Base-by-base conservation (phyloP, 2,329 filamentous ascomycete genomes). In the Cercospora sp. region DNA sequence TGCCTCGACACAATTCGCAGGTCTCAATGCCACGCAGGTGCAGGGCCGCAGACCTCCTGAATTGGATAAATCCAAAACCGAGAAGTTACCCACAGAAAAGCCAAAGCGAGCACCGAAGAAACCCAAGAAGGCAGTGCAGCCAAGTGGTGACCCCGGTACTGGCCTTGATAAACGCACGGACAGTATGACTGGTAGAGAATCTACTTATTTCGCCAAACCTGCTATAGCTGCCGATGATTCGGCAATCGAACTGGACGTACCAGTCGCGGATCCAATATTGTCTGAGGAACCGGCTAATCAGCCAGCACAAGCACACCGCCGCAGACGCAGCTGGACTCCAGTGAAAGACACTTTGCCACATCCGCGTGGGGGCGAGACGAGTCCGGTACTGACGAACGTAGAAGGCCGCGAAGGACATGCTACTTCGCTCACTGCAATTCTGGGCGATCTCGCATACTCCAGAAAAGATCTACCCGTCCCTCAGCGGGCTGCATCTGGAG, bases 321-420 rank as follows among this genome's bases (percentile, higher is more conserved):
- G 70, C 28, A 67, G 71, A 63, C 55, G 66, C 13, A 72, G 71
- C 65, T 72, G 71, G 71, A 72, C 71, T 26, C 71, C 71, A 6
- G 57, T 45, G 26, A 69, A 67, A 36, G 69, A 71, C 59, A 67
- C 69, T 12, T 28, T 55, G 12, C 26, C 23, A 48, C 51, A 16
- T 20, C 18, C 3, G 20, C 64, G 16, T 1, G 18, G 2, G 12
- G 28, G 8, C 4, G 26, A 16, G 23, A 39, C 42, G 10, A 58
- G n/a, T 16, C 36, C 62, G 23, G 20, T 30, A 31, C 55, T 28
- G 10, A 53, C 8, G 23, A 53, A 59, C 8, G 63, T 66, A 16
- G 39, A 18, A 10, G 63, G 64, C n/a, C 33, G 30, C 6, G 67
- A 63, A 8, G 13, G 7, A 20, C 61, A 67, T n/a, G 48, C 28